phyloP scores from a whole-genome alignment of 2,329 filamentous ascomycete species.

The Aureobasidium melanogenum region DNA sequence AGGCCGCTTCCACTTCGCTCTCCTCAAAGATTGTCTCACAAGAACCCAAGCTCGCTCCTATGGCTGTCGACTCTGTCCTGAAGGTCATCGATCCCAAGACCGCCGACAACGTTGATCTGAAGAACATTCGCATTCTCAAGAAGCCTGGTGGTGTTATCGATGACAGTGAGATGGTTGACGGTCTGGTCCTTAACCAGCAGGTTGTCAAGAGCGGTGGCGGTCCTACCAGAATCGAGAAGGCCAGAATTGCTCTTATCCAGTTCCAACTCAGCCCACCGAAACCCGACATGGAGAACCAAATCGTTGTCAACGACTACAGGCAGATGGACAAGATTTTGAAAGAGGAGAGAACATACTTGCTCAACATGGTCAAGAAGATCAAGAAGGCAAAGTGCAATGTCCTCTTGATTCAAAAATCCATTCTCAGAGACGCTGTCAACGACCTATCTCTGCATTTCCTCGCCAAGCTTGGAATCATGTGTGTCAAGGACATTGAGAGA shows the following conservation, averaged over 20 bases:
- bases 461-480: conserved; percentile 90
- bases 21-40: conserved; percentile 98
- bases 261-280: conserved; percentile 98
- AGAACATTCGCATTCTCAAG: conserved; percentile 95
- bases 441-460: conserved; percentile 96
- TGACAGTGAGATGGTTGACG: conserved; percentile 94
- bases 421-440: conserved; percentile 94
- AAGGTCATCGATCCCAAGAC: conserved; percentile 94
- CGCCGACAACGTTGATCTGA: conserved; percentile 91
- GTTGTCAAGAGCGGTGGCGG: conserved; percentile 92
- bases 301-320: conserved; percentile 97
- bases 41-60: conserved; percentile 92
- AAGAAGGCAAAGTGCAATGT: conserved; percentile 99
- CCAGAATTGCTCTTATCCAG: conserved; percentile 90
- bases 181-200: conserved; percentile 81
- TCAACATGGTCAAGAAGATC: conserved; percentile 99
- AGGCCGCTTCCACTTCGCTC: conserved; percentile 92
- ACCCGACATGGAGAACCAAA: conserved; percentile 98
- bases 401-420: conserved; percentile 95
- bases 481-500: conserved; percentile 94
- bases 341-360: conserved; percentile 93
- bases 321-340: conserved; percentile 99
- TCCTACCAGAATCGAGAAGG: conserved; percentile 91
- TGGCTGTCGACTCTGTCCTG: conserved; percentile 93
- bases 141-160: conserved; percentile 97